Conservation (phyloP, 2,329 filamentous ascomycete genomes). For the Lecanicillium sp. region DNA sequence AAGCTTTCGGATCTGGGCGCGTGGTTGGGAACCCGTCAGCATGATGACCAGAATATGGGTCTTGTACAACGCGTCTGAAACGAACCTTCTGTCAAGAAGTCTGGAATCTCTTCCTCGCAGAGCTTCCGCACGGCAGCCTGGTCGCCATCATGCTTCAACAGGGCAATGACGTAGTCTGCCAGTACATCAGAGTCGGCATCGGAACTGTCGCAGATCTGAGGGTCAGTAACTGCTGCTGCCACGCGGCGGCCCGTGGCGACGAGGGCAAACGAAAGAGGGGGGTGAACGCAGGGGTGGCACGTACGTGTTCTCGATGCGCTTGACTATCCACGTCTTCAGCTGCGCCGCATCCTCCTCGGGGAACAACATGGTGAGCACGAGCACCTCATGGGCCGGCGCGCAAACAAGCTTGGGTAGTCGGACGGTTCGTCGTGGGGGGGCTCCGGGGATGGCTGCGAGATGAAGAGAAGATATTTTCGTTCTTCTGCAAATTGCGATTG, state of each 20-base stretch:
- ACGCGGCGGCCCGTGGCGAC: neutral
- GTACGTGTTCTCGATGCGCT: constrained; percentile 69
- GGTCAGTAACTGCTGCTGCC: constrained; percentile 9
- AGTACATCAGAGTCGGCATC: constrained; percentile 78
- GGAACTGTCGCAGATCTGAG: constrained; percentile 43
- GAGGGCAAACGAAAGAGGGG: constrained; percentile 12
- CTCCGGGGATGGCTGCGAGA: neutral
- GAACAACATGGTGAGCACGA: constrained; percentile 48
- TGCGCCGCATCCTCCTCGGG: constrained; percentile 54
- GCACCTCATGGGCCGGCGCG: constrained; percentile 7
- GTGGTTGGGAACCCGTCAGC: neutral
- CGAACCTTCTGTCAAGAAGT: constrained; percentile 64
- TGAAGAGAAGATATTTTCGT: neutral
- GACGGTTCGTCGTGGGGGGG: neutral
- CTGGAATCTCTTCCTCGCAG: constrained; percentile 65
- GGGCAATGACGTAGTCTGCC: constrained; percentile 76
- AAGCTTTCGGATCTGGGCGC: constrained; percentile 36
- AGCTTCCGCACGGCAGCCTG: constrained; percentile 57
- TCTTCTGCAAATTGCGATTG: no score
- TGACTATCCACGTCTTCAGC: constrained; percentile 73
- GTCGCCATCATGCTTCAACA: constrained; percentile 64
- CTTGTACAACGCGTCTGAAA: neutral
- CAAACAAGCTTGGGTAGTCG: neutral
- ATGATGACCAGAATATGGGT: neutral
- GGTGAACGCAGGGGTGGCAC: constrained; percentile 28